phyloP scores from a whole-genome alignment of 2,329 filamentous ascomycete species.

The Parastagonospora avenae region DNA sequence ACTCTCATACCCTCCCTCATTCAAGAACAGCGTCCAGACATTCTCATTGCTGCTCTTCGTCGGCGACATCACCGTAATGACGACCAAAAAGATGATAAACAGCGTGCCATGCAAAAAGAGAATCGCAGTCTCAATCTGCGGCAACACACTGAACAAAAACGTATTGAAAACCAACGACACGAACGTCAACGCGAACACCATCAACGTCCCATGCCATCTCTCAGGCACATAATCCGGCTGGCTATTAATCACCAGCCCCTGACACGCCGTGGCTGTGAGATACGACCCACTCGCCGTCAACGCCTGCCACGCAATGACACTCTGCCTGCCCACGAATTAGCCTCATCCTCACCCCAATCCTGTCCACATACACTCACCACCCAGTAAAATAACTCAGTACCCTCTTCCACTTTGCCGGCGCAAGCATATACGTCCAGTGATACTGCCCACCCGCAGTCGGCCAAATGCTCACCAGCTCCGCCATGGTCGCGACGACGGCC shows the following conservation, averaged over 20 bases:
- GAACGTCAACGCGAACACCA: slow-evolving; percentile 50
- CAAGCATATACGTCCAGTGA: slow-evolving; percentile 16
- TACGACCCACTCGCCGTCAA: slow-evolving; percentile 27
- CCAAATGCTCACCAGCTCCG: slow-evolving; percentile 20
- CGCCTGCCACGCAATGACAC: slow-evolving; percentile 48
- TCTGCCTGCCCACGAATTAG: slow-evolving; percentile 3
- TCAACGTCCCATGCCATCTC: slow-evolving; percentile 55
- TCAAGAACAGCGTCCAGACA: slow-evolving; percentile 53
- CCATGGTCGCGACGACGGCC: slow-evolving; percentile 17
- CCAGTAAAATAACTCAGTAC: slow-evolving; percentile 14
- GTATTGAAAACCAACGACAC: slow-evolving; percentile 50
- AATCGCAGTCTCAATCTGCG: slow-evolving; percentile 51
- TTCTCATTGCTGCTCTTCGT: slow-evolving; percentile 41
- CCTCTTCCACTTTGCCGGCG: slow-evolving; percentile 11
- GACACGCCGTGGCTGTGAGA: slow-evolving; percentile 22
- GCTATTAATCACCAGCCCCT: slow-evolving; percentile 40
- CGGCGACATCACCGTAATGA: slow-evolving; percentile 50
- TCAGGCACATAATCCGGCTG: slow-evolving; percentile 41
- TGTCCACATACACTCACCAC: slow-evolving; percentile 3
- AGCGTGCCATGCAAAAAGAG: slow-evolving; percentile 54
- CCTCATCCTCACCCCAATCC: neutral
- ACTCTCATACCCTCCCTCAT: slow-evolving; percentile 49
- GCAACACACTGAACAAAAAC: slow-evolving; percentile 48
- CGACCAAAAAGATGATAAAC: slow-evolving; percentile 54
- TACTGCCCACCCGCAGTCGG: slow-evolving; percentile 25